Evolutionary conservation across 768 basidiomycete species (phyloP), one percentile per base, ranked within the genome.

Genomic region (Podaxis pistillaris): DNA sequence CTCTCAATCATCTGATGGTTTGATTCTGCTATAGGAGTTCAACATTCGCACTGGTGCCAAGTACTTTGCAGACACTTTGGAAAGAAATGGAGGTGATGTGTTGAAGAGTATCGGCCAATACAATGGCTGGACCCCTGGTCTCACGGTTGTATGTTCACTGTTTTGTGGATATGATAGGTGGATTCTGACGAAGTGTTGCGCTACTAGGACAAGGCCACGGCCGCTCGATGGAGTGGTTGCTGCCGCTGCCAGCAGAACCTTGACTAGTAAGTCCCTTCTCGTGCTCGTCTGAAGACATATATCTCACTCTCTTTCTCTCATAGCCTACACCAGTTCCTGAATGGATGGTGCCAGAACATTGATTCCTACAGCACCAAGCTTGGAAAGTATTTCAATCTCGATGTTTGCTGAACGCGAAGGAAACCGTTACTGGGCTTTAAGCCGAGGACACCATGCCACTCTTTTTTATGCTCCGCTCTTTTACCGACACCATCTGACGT

Each of bases 181-280:
- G 56, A 61, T n/a, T n/a, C 52, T 61, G 37, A 22, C 56, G 38
- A 58, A 47, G 59, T 46, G 60, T 61, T 47, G 53, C 51, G 40
- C 36, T 52, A 47, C 51, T 60, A 88, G 86, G 70, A 19, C 0
- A 66, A 81, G 30, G 89, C 88, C 19, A 89, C 86, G 58, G 83
- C 83, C 63, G 87, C 87, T 49, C 81, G 77, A 11, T 56, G 76
- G 54, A 74, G 78, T 0, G 37, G 68, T 53, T 90, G 89, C 77
- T 90, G 88, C 74, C 75, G 71, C 50, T 88, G 88, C 73, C 92
- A 93, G 78, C 88, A 92, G 71, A 94, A 94, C 76, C 79, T 92
- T 53, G 93, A 94, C 75, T 95, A 95, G 90, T 89, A 69, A 67
- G 88, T 79, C 38, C 9, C 13, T 56, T 40, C 12, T 8, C 19